These are phyloP conservation scores for Leccinum pachyderme DNA, from an alignment of 1,284 basidiomycete species.

Conservation along the genomic window DNA sequence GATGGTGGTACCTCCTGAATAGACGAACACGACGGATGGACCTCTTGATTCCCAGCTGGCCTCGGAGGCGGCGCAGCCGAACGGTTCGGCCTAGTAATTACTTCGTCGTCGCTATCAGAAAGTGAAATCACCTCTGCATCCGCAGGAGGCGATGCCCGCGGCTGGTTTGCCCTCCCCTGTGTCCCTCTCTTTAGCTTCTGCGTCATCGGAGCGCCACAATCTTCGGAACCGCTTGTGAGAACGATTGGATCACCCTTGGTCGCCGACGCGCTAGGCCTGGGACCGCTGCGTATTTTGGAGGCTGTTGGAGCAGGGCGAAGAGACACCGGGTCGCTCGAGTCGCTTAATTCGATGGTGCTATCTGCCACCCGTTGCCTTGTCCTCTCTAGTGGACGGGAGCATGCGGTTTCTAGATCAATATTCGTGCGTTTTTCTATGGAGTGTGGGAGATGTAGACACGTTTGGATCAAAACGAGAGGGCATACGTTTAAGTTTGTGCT, in stretches of 20 bases:
- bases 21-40: neutral
- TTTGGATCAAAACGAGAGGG: neutral
- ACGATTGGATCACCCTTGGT: constrained; percentile 23
- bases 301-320: constrained; percentile 5
- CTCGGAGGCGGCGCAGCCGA: neutral
- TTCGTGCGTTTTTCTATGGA: constrained; percentile 18
- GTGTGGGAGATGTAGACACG: neutral
- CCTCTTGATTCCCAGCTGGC: neutral
- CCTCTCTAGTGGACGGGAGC: constrained; percentile 14
- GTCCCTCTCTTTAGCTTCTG: neutral
- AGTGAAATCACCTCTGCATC: constrained; percentile 28
- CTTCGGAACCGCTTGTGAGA: constrained; percentile 27
- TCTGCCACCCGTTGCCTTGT: constrained; percentile 8
- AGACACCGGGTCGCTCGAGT: constrained; percentile 17
- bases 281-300: neutral
- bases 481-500: constrained; percentile 20
- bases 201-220: neutral
- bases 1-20: neutral
- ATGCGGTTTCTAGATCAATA: constrained; percentile 6
- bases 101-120: constrained; percentile 28
- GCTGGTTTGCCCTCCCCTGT: constrained; percentile 3
- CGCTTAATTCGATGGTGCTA: constrained; percentile 15
- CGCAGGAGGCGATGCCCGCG: constrained; percentile 5
- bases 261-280: neutral
- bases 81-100: neutral